Percentiles rank a stretch among this genome's conserved stretches.
phyloP scores from a whole-genome alignment of 2,329 filamentous ascomycete species.

The Lachnellula cervina region DNA sequence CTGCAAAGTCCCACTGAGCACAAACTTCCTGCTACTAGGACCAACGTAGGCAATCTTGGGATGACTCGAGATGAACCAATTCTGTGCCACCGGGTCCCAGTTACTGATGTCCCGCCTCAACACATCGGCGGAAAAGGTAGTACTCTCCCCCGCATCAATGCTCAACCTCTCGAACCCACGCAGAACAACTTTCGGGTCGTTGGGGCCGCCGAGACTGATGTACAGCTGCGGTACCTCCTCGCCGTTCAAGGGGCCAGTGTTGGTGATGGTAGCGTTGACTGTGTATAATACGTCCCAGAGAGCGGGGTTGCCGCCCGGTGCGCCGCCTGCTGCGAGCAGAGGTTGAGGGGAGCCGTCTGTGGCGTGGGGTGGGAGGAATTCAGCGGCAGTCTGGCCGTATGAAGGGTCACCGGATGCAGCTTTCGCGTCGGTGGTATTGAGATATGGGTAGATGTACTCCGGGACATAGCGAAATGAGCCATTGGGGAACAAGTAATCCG shows the following conservation, averaged over 20 bases:
- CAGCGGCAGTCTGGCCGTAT: constrained; percentile 25
- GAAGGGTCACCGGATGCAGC: constrained; percentile 46
- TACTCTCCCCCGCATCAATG: constrained; percentile 64
- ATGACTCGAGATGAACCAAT: constrained; percentile 60
- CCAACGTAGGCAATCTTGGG: constrained; percentile 32
- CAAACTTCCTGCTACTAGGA: constrained; percentile 29
- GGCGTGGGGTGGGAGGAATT: constrained; percentile 39
- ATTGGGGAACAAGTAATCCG: constrained; percentile 67
- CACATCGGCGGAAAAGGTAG: constrained; percentile 62
- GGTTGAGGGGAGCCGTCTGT: constrained; percentile 43
- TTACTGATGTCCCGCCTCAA: constrained; percentile 80
- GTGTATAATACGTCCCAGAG: constrained; percentile 53
- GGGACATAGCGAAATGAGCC: constrained; percentile 40
- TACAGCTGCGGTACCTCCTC: constrained; percentile 63
- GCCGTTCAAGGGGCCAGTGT: constrained; percentile 48
- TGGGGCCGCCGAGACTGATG: constrained; percentile 71
- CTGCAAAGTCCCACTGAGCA: constrained; percentile 20
- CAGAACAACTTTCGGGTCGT: constrained; percentile 62
- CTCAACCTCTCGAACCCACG: constrained; percentile 76
- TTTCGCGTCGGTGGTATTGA: constrained; percentile 42
- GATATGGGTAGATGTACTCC: constrained; percentile 52
- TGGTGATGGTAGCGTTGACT: constrained; percentile 49
- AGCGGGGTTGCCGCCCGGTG: constrained; percentile 49
- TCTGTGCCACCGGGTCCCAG: constrained; percentile 75
- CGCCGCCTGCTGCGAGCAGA: constrained; percentile 42